These are phyloP conservation scores for Nannochloropsis gaditana DNA, from an alignment of 108 stramenopile genomes.

Conservation along the genomic window DNA sequence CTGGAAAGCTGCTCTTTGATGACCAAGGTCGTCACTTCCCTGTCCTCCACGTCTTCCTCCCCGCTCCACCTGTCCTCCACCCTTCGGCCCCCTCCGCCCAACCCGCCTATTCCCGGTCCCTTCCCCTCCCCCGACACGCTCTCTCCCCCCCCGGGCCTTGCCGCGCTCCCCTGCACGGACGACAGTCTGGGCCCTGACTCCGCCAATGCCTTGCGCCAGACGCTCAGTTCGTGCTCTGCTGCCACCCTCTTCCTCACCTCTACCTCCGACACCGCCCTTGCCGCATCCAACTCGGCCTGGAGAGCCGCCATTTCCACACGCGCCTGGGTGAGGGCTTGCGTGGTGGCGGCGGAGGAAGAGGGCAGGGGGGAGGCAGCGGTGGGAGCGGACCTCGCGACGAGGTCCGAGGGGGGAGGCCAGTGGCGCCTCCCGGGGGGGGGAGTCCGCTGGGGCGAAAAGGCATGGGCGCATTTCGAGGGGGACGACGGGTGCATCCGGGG, in stretches of 20 bases:
- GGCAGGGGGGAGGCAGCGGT: background rate
- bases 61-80: background rate
- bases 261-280: background rate
- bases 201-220: background rate
- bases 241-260: background rate
- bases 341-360: background rate
- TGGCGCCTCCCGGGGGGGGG: background rate
- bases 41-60: slow-evolving; percentile 6
- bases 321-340: background rate
- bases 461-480: too few relatives aligned
- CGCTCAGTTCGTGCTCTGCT: background rate
- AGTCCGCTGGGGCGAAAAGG: background rate
- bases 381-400: background rate
- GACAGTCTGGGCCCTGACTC: background rate
- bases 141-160: background rate
- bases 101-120: background rate
- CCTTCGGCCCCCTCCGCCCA: background rate
- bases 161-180: background rate
- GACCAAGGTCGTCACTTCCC: background rate
- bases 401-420: background rate
- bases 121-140: background rate
- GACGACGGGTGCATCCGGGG: too few relatives aligned
- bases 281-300: background rate
- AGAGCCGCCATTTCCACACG: background rate
- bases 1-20: background rate